Evolutionary conservation across 192 early-diverging fungal species (phyloP), one percentile per base, ranked within the genome.

Genomic region (Gaertneriomyces semiglobifer): DNA sequence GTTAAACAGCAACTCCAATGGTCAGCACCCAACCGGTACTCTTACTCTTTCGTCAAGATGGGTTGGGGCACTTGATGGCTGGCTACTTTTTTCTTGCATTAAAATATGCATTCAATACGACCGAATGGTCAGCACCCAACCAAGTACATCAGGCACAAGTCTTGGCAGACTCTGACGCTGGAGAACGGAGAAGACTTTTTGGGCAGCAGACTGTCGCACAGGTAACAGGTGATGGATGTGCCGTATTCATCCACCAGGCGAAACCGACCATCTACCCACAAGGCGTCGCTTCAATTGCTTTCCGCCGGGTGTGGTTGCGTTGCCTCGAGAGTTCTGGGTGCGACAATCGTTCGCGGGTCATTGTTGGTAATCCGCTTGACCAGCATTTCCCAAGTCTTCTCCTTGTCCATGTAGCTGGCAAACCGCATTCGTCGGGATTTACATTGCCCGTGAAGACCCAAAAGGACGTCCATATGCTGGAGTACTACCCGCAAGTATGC

Each of bases 341-440:
- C 48, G 48, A 50, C 48, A 18, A 50, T 50, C 1, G 48, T 50
- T n/a, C 2, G 48, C 18, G 48, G 48, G 16, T 50, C 18, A 18
- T 50, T 50, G 12, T 50, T 12, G n/a, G 47, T 48, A 48, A 48
- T 48, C 47, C 47, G 47, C 47, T 48, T 48, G 12, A 50, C 48
- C 48, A 50, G 48, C 48, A 50, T 18, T 12, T 50, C 48, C 48
- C 48, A 50, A 50, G 48, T 18, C 2, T 48, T 48, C n/a, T 48
- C 47, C n/a, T 48, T 48, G 47, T 9, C 47, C 9, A 48, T 48
- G 47, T 50, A 18, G 16, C 2, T 50, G 12, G 12, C 18, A 12
- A 12, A 2, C 12, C 0, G 48, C 48, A 50, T 12, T n/a, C 48
- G 48, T 2, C 18, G 12, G 1, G 1, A 50, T 50, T 18, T 12